Percentiles rank a stretch among this genome's conserved stretches.
Conservation (phyloP, 2,329 filamentous ascomycete genomes). For the Exserohilum turcica region DNA sequence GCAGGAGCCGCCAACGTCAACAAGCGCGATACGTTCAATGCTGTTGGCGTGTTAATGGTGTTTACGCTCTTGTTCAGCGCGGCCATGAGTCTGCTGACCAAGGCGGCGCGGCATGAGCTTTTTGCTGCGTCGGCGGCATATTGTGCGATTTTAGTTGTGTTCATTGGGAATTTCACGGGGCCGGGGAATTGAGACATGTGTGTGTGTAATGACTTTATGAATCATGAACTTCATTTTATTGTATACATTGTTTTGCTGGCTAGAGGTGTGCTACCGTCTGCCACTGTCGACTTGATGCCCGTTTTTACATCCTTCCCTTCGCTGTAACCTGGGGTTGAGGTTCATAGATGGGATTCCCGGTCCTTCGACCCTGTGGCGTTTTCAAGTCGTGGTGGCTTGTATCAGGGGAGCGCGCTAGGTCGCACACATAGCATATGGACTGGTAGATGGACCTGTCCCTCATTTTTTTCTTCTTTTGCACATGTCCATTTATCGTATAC, state of each 20-base stretch:
- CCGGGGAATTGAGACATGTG: constrained; percentile 29
- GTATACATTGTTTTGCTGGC: too few species aligned
- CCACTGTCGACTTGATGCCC: too few species aligned
- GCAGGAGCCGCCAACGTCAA: constrained; percentile 9
- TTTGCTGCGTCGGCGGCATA: constrained; percentile 49
- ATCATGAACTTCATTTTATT: background rate
- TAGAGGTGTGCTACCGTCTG: too few species aligned
- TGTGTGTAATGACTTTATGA: background rate
- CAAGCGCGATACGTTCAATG: constrained; percentile 44
- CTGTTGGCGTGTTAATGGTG: constrained; percentile 50
- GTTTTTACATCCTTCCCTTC: too few species aligned
- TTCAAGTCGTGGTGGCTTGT: too few species aligned
- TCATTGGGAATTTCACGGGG: constrained; percentile 48
- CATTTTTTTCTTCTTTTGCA: background rate
- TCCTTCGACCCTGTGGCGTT: too few species aligned
- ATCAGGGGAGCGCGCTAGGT: too few species aligned
- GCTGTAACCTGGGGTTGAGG: too few species aligned
- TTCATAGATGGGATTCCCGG: too few species aligned
- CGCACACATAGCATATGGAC: too few species aligned
- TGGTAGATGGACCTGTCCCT: too few species aligned
- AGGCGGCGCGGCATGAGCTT: constrained; percentile 44
- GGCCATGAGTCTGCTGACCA: constrained; percentile 46
- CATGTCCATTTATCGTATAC: too few species aligned
- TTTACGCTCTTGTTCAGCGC: constrained; percentile 49
- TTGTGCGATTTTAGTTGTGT: constrained; percentile 48